These are phyloP conservation scores for Geotrichum histeridarum DNA, from an alignment of 1,139 yeast species.

Conservation along the genomic window DNA sequence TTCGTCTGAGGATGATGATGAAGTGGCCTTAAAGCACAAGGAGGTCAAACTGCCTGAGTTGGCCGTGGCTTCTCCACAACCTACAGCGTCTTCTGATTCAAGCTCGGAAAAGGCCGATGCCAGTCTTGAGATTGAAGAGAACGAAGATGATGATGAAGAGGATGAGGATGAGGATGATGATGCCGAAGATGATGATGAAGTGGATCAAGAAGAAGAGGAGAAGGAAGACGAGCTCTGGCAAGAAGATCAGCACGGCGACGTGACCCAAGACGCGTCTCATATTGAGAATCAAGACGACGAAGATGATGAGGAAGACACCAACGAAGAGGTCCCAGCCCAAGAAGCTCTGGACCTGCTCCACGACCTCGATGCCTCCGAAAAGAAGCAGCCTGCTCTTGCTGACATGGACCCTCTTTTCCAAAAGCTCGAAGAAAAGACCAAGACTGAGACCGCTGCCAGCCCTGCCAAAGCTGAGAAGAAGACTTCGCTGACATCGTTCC, in stretches of 20 bases:
- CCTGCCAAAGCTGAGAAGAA: background rate
- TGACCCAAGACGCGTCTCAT: background rate
- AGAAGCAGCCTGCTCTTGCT: background rate
- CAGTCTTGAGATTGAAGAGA: background rate
- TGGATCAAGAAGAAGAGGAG: background rate
- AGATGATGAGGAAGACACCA: background rate
- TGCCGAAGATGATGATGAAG: background rate
- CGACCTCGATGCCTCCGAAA: background rate
- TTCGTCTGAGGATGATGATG: constrained; percentile 1
- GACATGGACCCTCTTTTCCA: background rate
- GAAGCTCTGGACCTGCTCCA: background rate
- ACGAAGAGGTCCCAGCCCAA: background rate
- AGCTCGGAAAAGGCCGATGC: background rate
- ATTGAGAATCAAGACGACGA: constrained; percentile 1
- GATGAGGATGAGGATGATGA: background rate
- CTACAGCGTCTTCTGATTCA: background rate
- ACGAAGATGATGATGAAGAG: background rate
- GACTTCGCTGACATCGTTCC: background rate
- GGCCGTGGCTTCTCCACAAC: background rate
- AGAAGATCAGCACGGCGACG: constrained; percentile 2
- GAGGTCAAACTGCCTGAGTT: background rate
- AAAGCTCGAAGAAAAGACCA: background rate
- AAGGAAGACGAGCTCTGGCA: background rate
- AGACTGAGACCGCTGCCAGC: too few species aligned
- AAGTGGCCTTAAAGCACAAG: background rate